These are phyloP conservation scores for Xylaria flabelliformis DNA, from an alignment of 495 filamentous ascomycete genomes.

Conservation along the genomic window DNA sequence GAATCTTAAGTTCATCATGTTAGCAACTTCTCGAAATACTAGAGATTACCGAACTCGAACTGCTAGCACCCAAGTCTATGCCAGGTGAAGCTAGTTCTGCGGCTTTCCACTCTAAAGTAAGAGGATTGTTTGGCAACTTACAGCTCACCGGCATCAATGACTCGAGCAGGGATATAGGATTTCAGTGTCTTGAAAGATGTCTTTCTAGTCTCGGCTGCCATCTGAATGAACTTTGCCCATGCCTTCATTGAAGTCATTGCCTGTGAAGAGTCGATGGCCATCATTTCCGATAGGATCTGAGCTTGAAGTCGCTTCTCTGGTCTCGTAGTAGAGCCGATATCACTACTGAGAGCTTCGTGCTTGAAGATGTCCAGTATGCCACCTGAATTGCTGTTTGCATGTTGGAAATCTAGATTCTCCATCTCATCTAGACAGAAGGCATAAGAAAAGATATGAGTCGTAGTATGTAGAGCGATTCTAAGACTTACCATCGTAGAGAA, in stretches of 20 bases:
- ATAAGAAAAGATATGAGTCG: not conserved
- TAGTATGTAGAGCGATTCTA: not conserved
- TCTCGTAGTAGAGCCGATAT: not conserved
- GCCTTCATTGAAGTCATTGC: conserved; percentile 30
- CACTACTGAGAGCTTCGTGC: not conserved
- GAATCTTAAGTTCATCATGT: not conserved
- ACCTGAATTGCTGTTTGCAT: not conserved
- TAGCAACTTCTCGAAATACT: not conserved
- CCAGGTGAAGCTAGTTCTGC: not conserved
- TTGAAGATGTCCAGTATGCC: not conserved
- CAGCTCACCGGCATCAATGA: conserved; percentile 3
- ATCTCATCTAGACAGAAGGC: not conserved
- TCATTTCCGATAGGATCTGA: conserved; percentile 35
- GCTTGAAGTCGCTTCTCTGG: conserved; percentile 18
- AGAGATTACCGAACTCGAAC: not conserved
- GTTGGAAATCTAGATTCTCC: not conserved
- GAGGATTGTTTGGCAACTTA: not conserved
- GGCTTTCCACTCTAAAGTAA: not conserved
- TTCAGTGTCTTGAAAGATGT: conserved; percentile 25
- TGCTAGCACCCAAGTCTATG: not conserved
- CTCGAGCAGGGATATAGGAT: conserved; percentile 24
- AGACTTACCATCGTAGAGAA: conserved; percentile 49
- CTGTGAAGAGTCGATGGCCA: conserved; percentile 29
- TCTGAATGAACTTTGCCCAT: conserved; percentile 36
- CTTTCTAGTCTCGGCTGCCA: conserved; percentile 14